Base-by-base conservation (phyloP, 108 stramenopile species). In the Phaeodactylum tricornutum region DNA sequence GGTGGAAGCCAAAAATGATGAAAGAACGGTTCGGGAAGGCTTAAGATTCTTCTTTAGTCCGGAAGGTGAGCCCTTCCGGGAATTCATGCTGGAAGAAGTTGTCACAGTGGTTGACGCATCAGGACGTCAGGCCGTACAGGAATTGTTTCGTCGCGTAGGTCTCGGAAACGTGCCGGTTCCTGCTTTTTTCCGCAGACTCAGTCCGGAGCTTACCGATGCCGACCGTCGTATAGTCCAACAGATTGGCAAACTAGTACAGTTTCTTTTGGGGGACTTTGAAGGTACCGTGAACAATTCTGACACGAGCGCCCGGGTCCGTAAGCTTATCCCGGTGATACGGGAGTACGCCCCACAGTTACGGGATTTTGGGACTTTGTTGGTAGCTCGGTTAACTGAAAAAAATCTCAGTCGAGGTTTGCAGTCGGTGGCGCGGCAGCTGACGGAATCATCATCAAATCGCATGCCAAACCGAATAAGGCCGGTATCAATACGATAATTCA, bases 11-110 rank as follows among this genome's bases (percentile, higher is more conserved):
- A 32, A 72, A 40, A 58, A 66, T 19, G 86, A 87, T 50, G 50
- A 81, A 57, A 46, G 71, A 24, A 83, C 87, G 3, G 86, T 66
- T 16, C 70, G 90, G 8, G 90, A 87, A 54, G 94, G 90, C 15
- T 57, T 96, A 11, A 57, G 71, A 23, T 96, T 96, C 67, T 92
- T 96, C 72, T 96, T 96, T 70, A 66, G 72, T 24, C 72, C 83
- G 11, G 94, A 96, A 52, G 94, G 94, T 12, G 51, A 79, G 40
- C 74, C 87, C 7, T 92, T 96, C 53, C 62, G 94, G 29, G 92
- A 92, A 46, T 96, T 93, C 49, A 68, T 96, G 47, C 43, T 79
- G 43, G 94, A 96, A 22, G 94, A 96, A 55, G 74, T 78, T 56
- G 86, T 86, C 0, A 76, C 76, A 3, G 74, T 83, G 26, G 84